A percentile compares a stretch with the other conserved stretches of the same genome.
Conservation (phyloP, 345 rosid genomes). For the Leavenworthia alabamica region DNA sequence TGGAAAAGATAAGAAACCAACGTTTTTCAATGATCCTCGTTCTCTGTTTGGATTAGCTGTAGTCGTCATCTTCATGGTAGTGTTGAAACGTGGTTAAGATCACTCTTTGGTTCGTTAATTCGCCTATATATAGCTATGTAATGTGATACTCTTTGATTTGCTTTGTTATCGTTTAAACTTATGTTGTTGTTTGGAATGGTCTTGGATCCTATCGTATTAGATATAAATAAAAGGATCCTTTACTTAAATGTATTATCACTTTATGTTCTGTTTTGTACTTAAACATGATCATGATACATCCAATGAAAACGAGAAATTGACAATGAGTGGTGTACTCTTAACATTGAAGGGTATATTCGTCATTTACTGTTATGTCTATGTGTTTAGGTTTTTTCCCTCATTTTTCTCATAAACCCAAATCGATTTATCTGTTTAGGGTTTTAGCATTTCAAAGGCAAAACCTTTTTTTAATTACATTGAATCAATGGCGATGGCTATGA, state of each 20-base stretch:
- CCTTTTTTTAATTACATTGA: background rate
- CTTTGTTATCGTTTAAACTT: slow-evolving; percentile 6
- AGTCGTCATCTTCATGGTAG: slow-evolving; percentile 52
- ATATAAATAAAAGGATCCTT: too few relatives aligned
- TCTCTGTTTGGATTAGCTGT: slow-evolving; percentile 55
- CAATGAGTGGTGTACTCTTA: too few relatives aligned
- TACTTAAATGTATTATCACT: too few relatives aligned
- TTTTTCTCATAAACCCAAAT: background rate
- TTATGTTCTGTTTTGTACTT: too few relatives aligned
- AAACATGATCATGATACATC: too few relatives aligned
- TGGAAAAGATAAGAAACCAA: slow-evolving; percentile 26
- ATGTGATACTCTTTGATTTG: background rate
- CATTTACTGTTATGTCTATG: background rate
- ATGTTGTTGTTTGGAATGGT: background rate
- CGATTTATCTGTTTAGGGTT: slow-evolving; percentile 23
- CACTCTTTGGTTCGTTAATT: slow-evolving; percentile 16
- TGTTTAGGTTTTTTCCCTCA: background rate
- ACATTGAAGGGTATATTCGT: slow-evolving; percentile 10
- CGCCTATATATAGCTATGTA: slow-evolving; percentile 28
- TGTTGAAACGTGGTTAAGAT: slow-evolving; percentile 49
- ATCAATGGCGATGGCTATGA: slow-evolving; percentile 28
- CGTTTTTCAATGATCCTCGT: slow-evolving; percentile 32
- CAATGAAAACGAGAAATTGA: too few relatives aligned
- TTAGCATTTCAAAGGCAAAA: slow-evolving; percentile 7
- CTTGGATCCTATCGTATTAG: background rate